A percentile compares a stretch with the other conserved stretches of the same genome.
Conservation (phyloP, 495 filamentous ascomycete genomes). For the Emericellopsis terricola region DNA sequence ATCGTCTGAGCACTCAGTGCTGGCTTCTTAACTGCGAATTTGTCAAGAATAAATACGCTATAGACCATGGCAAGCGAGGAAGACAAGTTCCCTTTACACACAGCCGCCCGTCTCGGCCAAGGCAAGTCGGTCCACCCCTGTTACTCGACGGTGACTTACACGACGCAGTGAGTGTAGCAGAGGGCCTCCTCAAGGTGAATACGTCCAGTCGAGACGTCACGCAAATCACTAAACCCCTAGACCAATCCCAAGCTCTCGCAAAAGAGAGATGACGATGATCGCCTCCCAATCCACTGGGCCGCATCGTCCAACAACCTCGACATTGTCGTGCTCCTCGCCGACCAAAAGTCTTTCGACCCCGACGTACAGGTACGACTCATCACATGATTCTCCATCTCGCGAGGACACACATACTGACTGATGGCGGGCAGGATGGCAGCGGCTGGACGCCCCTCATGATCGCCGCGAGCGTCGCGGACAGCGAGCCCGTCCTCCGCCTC, state of each 20-base stretch:
- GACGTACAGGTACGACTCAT: constrained; percentile 49
- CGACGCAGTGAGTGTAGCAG: constrained; percentile 48
- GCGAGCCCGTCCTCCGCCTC: constrained; percentile 49
- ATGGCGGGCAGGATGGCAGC: constrained; percentile 40
- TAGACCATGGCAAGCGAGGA: constrained; percentile 9
- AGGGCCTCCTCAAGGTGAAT: constrained; percentile 58
- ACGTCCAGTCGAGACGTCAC: not conserved
- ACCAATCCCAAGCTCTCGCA: constrained; percentile 63
- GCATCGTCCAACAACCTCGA: constrained; percentile 63
- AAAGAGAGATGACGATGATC: constrained; percentile 70
- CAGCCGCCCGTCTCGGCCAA: constrained; percentile 73
- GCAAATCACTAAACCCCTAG: constrained; percentile 20
- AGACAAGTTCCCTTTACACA: constrained; percentile 66
- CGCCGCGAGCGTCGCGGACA: constrained; percentile 58
- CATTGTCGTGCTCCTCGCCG: constrained; percentile 53
- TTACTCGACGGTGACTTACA: not conserved
- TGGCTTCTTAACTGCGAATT: too few species aligned
- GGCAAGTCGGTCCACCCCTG: constrained; percentile 27
- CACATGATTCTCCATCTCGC: too few species aligned
- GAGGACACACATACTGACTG: not conserved
- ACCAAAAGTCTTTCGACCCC: constrained; percentile 60
- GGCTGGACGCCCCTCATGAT: constrained; percentile 97
- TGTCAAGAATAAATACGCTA: too few species aligned
- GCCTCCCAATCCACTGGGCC: constrained; percentile 91
- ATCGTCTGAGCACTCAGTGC: too few species aligned